Base-by-base conservation (phyloP, 495 filamentous ascomycete genomes). In the Penicillium bovifimosum region DNA sequence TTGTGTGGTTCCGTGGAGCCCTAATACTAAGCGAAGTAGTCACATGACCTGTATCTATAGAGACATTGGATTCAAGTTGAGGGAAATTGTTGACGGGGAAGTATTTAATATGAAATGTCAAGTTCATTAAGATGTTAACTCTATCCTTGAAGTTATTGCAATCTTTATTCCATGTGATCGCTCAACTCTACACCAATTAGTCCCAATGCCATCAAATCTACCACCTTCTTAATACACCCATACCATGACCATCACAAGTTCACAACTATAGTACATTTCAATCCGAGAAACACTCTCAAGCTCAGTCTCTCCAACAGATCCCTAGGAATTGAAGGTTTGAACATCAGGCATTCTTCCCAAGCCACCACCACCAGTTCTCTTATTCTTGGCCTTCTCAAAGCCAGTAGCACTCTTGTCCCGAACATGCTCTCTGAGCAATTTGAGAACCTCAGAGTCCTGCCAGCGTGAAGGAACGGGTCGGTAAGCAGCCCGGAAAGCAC, bases 401-500 rank as follows among this genome's bases (percentile, higher is more conserved):
- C 76, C 77, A 43, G 65, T 70, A 28, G 76, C 77, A 54, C 77
- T 80, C 54, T 77, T 77, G 53, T 79, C 76, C 26, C 72, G 68
- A 17, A 99, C 93, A 73, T 99, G 93, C 61, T 78, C 72, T 68
- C 91, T 76, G 62, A 98, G 58, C 76, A 93, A 70, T 28, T 57
- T 59, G 66, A 98, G 63, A 35, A 96, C 83, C 73, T 91, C 83
- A 48, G 86, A 91, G 14, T 83, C 83, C 58, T 76, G 80, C 93
- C 93, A 98, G 54, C 93, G 78, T 43, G 68, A 61, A 26, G 93
- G 93, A 47, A 96, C 91, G 11, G 92, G 91, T 14, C 93, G 74
- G 65, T 97, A 96, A 18, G 91, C 90, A 13, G 93, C 91, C 78
- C 88, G 91, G 67, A 93, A 96, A 2, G 90, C 88, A 9, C 93